Evolutionary conservation across 192 early-diverging fungal genomes (phyloP).

Genomic region (Paraglomus occultum): DNA sequence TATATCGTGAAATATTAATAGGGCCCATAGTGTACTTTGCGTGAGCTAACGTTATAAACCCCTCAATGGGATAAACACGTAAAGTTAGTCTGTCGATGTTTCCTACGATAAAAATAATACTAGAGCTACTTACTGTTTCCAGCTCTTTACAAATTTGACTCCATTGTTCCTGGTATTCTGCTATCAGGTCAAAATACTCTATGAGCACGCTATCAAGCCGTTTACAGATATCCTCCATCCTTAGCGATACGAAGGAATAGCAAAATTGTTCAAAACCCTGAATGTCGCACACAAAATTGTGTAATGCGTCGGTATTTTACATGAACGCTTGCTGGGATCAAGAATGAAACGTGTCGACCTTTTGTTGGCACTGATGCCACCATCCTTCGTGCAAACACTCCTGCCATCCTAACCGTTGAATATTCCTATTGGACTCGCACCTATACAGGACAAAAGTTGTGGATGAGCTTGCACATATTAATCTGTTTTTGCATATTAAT

Average conservation of each 20-base stretch:
- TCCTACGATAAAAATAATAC: not conserved
- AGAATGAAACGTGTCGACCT: too few species aligned
- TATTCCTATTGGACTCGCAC: too few species aligned
- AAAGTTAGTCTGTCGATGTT: not conserved
- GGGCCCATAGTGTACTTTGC: slow-evolving; percentile 50
- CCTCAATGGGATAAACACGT: slow-evolving; percentile 25
- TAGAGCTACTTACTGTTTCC: slow-evolving; percentile 25
- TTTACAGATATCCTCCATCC: slow-evolving; percentile 22
- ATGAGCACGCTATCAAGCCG: slow-evolving; percentile 26
- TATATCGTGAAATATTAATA: slow-evolving; percentile 31
- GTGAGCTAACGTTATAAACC: slow-evolving; percentile 41
- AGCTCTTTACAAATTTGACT: slow-evolving; percentile 22
- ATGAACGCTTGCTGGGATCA: too few species aligned
- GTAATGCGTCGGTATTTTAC: too few species aligned
- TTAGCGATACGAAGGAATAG: not conserved
- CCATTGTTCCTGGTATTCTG: slow-evolving; percentile 32
- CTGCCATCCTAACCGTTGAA: not conserved
- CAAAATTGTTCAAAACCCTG: too few species aligned
- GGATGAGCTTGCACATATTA: too few species aligned
- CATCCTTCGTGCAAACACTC: not conserved
- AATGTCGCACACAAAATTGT: too few species aligned
- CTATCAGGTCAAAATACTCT: slow-evolving; percentile 26
- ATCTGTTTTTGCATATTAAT: too few species aligned
- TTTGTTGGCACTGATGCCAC: too few species aligned
- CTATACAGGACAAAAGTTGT: too few species aligned